These are phyloP conservation scores for Ganoderma leucocontextum DNA, from an alignment of 1,284 basidiomycete species.

Conservation along the genomic window DNA sequence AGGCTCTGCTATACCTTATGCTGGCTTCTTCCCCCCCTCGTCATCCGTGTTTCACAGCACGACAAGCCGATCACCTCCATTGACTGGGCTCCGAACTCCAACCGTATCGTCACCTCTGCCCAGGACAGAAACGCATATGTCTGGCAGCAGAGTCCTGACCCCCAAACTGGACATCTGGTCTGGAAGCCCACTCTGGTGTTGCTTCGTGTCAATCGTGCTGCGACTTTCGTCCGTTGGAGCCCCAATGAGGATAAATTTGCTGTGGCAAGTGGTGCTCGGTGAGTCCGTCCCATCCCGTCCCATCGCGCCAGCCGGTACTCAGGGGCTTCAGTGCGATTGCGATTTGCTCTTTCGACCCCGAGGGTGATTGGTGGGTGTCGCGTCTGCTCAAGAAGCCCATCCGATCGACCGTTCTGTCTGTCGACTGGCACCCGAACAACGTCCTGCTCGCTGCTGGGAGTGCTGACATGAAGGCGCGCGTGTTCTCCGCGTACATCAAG, in stretches of 20 bases:
- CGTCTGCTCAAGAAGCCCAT: conserved; percentile 96
- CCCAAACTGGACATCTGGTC: conserved; percentile 68
- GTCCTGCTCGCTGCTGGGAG: conserved; percentile 93
- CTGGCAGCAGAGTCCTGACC: conserved; percentile 86
- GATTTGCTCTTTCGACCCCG: conserved; percentile 93
- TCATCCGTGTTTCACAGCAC: conserved; percentile 66
- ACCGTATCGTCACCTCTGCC: conserved; percentile 97
- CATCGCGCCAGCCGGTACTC: neutral
- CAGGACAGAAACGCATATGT: conserved; percentile 99
- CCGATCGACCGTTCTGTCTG: conserved; percentile 81
- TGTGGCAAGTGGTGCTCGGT: conserved; percentile 95
- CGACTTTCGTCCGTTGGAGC: conserved; percentile 96
- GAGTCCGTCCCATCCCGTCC: conserved; percentile 36
- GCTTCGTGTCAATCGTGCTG: conserved; percentile 94
- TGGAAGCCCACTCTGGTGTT: conserved; percentile 99
- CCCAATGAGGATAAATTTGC: conserved; percentile 99
- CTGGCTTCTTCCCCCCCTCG: neutral
- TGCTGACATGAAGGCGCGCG: conserved; percentile 95
- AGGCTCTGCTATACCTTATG: neutral
- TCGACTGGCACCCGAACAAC: conserved; percentile 98
- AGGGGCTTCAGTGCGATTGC: conserved; percentile 77
- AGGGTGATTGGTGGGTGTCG: conserved; percentile 99
- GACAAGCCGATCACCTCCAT: conserved; percentile 99
- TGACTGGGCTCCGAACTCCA: conserved; percentile 97
- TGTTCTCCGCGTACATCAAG: conserved; percentile 95